Base-by-base conservation (phyloP, 2,329 filamentous ascomycete genomes). In the Diplocarpon mali region DNA sequence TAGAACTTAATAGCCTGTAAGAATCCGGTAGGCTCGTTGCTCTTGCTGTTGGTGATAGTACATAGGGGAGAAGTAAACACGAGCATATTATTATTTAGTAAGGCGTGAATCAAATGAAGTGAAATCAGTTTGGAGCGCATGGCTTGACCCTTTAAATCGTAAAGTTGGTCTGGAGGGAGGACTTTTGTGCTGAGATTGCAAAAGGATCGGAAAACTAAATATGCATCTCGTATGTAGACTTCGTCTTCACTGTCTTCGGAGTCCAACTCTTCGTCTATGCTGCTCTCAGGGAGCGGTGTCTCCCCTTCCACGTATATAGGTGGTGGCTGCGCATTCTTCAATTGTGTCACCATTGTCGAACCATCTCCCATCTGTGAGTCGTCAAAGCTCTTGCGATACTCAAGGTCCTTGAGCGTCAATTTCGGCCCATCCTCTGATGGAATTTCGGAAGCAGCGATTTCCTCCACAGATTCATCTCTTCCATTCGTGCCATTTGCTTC, bases 51-150 rank as follows among this genome's bases (percentile, higher is more conserved):
- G 59, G 80, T 85, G 60, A 98, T 96, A 34, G 86, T 94, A 63
- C 89, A 89, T 49, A 90, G 71, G 1, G 90, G 90, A 38, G 89
- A 95, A 34, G 84, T 86, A 65, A 98, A 96, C 51, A 95, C 84
- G 47, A 76, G 67, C 52, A 90, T 85, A 65, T 96, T 86, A 66
- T 95, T 96, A 69, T 94, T 94, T 38, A 98, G 76, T 45, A 95
- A 79, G 34, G 87, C 94, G 61, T 95, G 89, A 52, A 98, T 92
- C 49, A 96, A 81, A 63, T 98, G 89, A 45, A 98, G 75, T 13
- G 92, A 95, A 50, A 98, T 78, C 41, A 98, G 73, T 65, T 98
- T 98, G 2, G 90, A 95, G 49, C 92, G 82, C 90, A 98, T 98
- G 31, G 90, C 86, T 60, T 95, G 89, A 14, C 89, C 90, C 45